A percentile compares a stretch with the other conserved stretches of the same genome.
Conservation (phyloP, 179 eudicot species). For the Spinacia oleracea region DNA sequence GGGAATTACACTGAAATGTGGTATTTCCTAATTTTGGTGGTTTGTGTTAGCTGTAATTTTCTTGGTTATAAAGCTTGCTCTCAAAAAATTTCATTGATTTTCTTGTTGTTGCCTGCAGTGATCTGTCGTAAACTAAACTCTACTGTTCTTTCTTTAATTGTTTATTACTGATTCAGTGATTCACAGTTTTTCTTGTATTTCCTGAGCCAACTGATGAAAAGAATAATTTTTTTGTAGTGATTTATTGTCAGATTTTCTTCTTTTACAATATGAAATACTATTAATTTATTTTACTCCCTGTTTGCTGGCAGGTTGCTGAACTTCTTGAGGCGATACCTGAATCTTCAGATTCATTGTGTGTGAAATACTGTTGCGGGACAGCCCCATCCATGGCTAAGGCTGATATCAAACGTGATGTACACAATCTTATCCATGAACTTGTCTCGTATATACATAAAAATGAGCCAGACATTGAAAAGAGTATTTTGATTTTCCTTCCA, state of each 20-base stretch:
- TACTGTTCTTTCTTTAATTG: not conserved
- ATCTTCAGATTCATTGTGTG: conserved; percentile 42
- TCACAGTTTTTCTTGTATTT: too few species aligned
- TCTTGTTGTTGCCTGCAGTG: not conserved
- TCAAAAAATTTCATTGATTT: not conserved
- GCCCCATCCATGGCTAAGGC: conserved; percentile 55
- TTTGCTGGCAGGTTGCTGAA: conserved; percentile 52
- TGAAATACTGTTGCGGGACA: conserved; percentile 66
- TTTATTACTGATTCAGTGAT: not conserved
- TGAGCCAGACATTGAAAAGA: conserved; percentile 82
- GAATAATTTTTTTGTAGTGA: not conserved
- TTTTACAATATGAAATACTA: not conserved
- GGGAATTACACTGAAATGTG: not conserved
- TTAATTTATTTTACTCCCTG: not conserved
- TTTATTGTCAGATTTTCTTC: not conserved
- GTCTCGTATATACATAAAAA: conserved; percentile 67
- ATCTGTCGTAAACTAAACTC: too few species aligned
- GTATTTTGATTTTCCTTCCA: conserved; percentile 90
- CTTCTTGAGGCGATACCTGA: conserved; percentile 52
- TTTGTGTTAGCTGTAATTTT: not conserved
- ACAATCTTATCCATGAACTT: conserved; percentile 70
- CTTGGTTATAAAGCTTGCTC: not conserved
- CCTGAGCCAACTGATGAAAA: not conserved
- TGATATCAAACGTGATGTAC: conserved; percentile 56
- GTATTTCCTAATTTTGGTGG: not conserved